Conservation (phyloP, 768 basidiomycete species). For the Russula compacta region DNA sequence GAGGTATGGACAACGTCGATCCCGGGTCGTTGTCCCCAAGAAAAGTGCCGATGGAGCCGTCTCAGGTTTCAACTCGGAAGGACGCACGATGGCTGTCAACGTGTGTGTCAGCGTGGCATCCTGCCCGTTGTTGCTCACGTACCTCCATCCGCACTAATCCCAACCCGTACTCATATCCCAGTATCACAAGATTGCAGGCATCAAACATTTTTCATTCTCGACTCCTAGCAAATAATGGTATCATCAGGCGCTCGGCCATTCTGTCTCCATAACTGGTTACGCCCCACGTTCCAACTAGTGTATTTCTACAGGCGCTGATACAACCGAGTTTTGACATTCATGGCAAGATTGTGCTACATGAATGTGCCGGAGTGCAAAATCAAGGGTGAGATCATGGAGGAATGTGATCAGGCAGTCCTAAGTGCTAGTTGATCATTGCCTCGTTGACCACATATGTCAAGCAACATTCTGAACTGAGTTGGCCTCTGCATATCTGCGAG, state of each 20-base stretch:
- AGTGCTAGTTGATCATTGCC: neutral
- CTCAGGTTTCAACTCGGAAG: neutral
- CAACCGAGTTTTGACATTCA: neutral
- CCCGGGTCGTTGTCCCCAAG: neutral
- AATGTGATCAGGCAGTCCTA: neutral
- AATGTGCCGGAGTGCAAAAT: neutral
- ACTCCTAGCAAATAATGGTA: neutral
- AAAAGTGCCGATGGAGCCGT: neutral
- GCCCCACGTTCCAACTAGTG: neutral
- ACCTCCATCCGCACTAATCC: neutral
- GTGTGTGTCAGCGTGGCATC: conserved; percentile 2
- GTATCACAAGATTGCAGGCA: neutral
- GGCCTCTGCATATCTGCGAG: neutral
- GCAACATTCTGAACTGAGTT: neutral
- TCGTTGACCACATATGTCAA: neutral
- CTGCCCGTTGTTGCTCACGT: neutral
- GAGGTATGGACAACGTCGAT: neutral
- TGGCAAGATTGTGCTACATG: neutral
- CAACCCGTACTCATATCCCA: neutral
- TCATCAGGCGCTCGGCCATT: neutral
- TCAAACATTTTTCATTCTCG: neutral
- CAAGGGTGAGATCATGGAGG: neutral
- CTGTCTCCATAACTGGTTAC: neutral
- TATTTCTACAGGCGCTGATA: neutral
- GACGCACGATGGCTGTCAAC: neutral